These are phyloP conservation scores for Articulospora tetracladia DNA, from an alignment of 495 filamentous ascomycete genomes.

Conservation along the genomic window DNA sequence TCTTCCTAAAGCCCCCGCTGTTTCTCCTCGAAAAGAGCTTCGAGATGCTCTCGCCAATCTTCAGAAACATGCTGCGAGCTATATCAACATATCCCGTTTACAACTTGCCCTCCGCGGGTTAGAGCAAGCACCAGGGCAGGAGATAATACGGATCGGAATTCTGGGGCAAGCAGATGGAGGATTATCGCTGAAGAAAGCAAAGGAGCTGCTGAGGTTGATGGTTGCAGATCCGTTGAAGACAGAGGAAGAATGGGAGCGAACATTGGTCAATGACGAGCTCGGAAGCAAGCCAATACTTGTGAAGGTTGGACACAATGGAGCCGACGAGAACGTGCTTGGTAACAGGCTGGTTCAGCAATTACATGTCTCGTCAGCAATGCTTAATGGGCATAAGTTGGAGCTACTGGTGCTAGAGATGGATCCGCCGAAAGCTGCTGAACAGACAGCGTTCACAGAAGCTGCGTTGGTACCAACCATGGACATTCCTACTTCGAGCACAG, in stretches of 20 bases:
- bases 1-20: neutral
- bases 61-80: slow-evolving; percentile 55
- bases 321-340: slow-evolving; percentile 2
- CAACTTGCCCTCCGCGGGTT: slow-evolving; percentile 77
- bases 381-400: slow-evolving; percentile 70
- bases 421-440: slow-evolving; percentile 1
- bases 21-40: slow-evolving; percentile 40
- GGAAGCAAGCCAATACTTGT: slow-evolving; percentile 40
- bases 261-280: slow-evolving; percentile 46
- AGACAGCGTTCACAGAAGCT: slow-evolving; percentile 40
- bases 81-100: slow-evolving; percentile 71
- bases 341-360: slow-evolving; percentile 41
- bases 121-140: slow-evolving; percentile 53
- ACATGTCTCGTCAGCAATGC: slow-evolving; percentile 59
- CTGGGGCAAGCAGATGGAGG: slow-evolving; percentile 38
- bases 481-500: slow-evolving; percentile 56
- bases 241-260: slow-evolving; percentile 66
- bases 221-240: slow-evolving; percentile 72
- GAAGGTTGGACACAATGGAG: slow-evolving; percentile 30
- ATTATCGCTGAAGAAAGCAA: slow-evolving; percentile 34
- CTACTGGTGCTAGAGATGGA: slow-evolving; percentile 62
- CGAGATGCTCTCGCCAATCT: slow-evolving; percentile 59
- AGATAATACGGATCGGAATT: slow-evolving; percentile 68
- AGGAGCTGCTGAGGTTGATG: slow-evolving; percentile 62
- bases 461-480: slow-evolving; percentile 72